Evolutionary conservation across 768 basidiomycete genomes (phyloP), one percentile per base, ranked within the genome.

Genomic region (Psilocybe sp.): DNA sequence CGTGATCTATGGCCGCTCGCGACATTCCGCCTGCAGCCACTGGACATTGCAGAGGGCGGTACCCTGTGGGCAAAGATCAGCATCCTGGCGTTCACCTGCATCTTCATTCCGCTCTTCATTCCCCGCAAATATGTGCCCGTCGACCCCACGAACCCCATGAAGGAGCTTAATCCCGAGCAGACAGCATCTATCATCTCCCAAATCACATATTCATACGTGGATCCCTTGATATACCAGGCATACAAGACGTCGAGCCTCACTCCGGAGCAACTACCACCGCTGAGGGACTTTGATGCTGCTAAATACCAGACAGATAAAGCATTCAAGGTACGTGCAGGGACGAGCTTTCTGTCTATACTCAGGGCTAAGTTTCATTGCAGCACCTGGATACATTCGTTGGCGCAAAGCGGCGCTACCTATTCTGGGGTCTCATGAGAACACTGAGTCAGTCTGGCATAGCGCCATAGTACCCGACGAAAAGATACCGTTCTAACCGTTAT

Each of bases 1-100:
- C 74, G 83, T 31, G 76, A 81, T 56, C 44, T 87, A 4, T 82
- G 74, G 68, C 84, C 85, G 9, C 61, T 87, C 5, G 69, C 73
- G 14, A 84, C 78, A 4, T 80, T 66, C 60, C 65, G 68, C 3
- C 59, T 73, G n/a, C 18, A 41, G 4, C 80, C 82, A 1, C 52
- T 64, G 10, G 85, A 86, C 56, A 61, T 56, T 3, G 56, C 56
- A 1, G 74, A 77, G 53, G 75, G 77, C 2, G 48, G 50, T 23
- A 35, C 77, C 10, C 66, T 84, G 1, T 84, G 81, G 78, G 60
- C 66, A 2, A 76, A 79, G 54, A 54, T 84, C 13, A 61, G 57
- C 10, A 46, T 81, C 7, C 68, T 85, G 12, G 55, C 69, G 2
- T 35, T 28, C 23, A 28, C 23, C 23, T 28, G 23, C 0, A 55